These are phyloP conservation scores for Lycium ferocissimum DNA, from an alignment of 257 asterid genomes.

Conservation along the genomic window DNA sequence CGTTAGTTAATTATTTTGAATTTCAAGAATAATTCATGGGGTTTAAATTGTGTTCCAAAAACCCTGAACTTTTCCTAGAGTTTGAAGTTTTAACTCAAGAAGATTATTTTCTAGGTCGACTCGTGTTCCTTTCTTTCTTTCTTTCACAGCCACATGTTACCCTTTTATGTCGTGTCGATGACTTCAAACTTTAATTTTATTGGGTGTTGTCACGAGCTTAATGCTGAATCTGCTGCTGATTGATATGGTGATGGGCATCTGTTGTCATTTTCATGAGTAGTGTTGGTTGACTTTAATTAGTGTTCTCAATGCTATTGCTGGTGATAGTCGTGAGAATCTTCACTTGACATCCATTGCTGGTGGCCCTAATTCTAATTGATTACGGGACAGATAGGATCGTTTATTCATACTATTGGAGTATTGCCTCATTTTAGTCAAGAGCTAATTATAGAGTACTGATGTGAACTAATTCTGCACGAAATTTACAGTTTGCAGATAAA, in stretches of 20 bases:
- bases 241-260: neutral
- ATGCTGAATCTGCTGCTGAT: neutral
- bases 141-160: neutral
- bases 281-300: conserved; percentile 11
- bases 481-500: too few species aligned
- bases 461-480: neutral
- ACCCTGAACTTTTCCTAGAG: too few species aligned
- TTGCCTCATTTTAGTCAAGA: neutral
- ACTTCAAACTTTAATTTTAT: too few species aligned
- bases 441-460: neutral
- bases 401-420: neutral
- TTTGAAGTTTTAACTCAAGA: too few species aligned
- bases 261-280: neutral
- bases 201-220: neutral
- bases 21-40: too few species aligned
- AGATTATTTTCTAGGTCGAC: too few species aligned
- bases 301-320: neutral
- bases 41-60: neutral
- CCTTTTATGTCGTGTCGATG: neutral
- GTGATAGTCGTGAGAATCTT: neutral
- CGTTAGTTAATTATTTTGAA: neutral
- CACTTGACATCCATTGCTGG: neutral
- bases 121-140: neutral
- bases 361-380: neutral
- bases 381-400: neutral